Evolutionary conservation across 192 early-diverging fungal genomes (phyloP), one percentile per base, ranked within the genome.

Genomic region (Entomortierella parvispora): DNA sequence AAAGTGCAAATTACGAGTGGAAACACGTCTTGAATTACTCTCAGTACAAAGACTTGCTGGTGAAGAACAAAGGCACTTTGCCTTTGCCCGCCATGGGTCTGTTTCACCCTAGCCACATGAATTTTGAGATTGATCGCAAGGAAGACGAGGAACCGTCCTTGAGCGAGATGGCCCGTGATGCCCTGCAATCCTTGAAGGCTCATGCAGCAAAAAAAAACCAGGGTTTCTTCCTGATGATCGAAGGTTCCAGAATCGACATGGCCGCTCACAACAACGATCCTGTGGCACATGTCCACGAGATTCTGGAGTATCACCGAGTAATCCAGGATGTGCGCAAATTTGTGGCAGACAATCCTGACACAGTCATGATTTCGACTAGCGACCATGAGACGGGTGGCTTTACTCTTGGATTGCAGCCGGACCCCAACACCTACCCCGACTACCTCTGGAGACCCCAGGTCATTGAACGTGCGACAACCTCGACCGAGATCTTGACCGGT

Each of bases 311-410:
- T 80, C 90, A 98, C 68, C 80, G 92, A 9, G 85, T 92, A 0
- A 67, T 98, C 7, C 63, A 71, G 1, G 77, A 81, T 23, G 93
- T 94, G 31, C 92, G 89, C 56, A 69, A 88, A 34, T 99, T 85
- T 79, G 91, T 98, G 22, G 84, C 94, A 31, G 59, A 80, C 3
- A 83, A 97, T 69, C 92, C 94, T 5, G 92, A 90, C 65, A 97
- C 96, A 0, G 86, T 97, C 29, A 81, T 99, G 87, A 93, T 99
- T 32, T 96, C 94, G 46, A 90, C 82, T 22, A 88, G 87, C 23
- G 98, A 99, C 82, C 98, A 99, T 79, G 98, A 99, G 76, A 99
- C 98, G 0, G 98, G 98, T 33, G 98, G 98, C 2, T 86, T 99
- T 32, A 89, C 94, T 0, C 81, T 95, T 22, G 95, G 85, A 31